Evolutionary conservation across 371 early-diverging fungal species (phyloP), one percentile per base, ranked within the genome.

Genomic region (Mortierella sp.): DNA sequence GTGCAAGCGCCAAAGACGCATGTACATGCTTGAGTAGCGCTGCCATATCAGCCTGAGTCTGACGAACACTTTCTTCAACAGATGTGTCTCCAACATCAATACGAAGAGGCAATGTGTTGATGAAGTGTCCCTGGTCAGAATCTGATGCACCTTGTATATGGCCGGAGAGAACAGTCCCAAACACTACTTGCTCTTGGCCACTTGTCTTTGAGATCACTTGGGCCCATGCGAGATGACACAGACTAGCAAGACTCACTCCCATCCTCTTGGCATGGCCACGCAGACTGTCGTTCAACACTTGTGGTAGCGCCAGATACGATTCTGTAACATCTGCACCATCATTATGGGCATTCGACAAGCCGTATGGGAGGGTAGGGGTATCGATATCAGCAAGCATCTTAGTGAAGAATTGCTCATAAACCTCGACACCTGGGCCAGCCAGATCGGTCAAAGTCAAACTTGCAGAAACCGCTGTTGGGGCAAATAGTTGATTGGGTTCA

Each of bases 151-250:
- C 35, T 35, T 35, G 35, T 5, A 51, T 40, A n/a, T 59, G 72
- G 10, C 60, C 64, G 24, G 60, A 59, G 1, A 72, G 32, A 5
- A 72, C 64, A 14, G 72, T 72, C 39, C 72, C 72, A 45, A 72
- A 72, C 37, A 72, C 72, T 4, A 64, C 72, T 5, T 40, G 24
- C 6, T 66, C 30, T 45, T 72, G 73, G 18, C 73, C 66, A 61
- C 66, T 72, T 4, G 58, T 43, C 11, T 45, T 18, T 10, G 69
- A 59, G 24, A 69, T 47, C 1, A 72, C 64, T 20, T 37, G 10
- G n/a, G 64, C 65, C 72, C 72, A 72, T 9, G 72, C 72, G 8
- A 66, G 37, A 39, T 72, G 72, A 37, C 72, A 72, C 8, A 72
- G 14, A 37, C 61, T 40, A 11, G 72, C 66, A 5, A 66, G 18